A percentile compares a stretch with the other conserved stretches of the same genome.
Conservation (phyloP, 1,284 basidiomycete genomes). For the Ustilago crameri region DNA sequence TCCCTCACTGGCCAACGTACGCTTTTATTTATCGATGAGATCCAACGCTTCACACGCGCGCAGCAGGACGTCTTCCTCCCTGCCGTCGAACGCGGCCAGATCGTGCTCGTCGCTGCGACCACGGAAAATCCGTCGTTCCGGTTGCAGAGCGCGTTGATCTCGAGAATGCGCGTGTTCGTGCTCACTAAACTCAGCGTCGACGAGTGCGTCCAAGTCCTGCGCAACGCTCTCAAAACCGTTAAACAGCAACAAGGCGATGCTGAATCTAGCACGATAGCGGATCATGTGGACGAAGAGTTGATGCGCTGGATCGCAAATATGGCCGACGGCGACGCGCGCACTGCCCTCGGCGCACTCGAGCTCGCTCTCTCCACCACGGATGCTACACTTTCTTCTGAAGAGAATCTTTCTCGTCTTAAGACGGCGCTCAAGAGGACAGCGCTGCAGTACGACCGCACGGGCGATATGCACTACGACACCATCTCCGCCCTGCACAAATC, state of each 20-base stretch:
- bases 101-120: constrained; percentile 81
- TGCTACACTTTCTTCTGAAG: constrained; percentile 4
- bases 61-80: constrained; percentile 75
- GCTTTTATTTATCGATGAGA: constrained; percentile 84
- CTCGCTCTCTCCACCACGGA: constrained; percentile 56
- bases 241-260: constrained; percentile 8
- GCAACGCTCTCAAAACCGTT: constrained; percentile 43
- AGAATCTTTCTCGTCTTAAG: constrained; percentile 46
- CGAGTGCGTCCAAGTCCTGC: constrained; percentile 52
- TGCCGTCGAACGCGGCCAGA: constrained; percentile 45
- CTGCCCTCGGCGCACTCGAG: constrained; percentile 59
- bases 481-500: constrained; percentile 88
- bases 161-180: constrained; percentile 76
- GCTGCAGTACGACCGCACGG: constrained; percentile 64
- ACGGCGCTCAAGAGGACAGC: constrained; percentile 51
- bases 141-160: constrained; percentile 76
- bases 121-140: constrained; percentile 92
- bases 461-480: constrained; percentile 77
- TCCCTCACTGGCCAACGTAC: constrained; percentile 78
- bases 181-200: constrained; percentile 56
- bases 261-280: constrained; percentile 2
- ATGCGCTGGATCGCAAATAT: constrained; percentile 61
- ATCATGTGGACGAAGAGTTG: constrained; percentile 63
- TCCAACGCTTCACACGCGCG: constrained; percentile 82
- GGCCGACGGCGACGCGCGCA: constrained; percentile 63